Evolutionary conservation across 169 alveolate genomes (phyloP).

Genomic region (Cryptosporidium sp.): DNA sequence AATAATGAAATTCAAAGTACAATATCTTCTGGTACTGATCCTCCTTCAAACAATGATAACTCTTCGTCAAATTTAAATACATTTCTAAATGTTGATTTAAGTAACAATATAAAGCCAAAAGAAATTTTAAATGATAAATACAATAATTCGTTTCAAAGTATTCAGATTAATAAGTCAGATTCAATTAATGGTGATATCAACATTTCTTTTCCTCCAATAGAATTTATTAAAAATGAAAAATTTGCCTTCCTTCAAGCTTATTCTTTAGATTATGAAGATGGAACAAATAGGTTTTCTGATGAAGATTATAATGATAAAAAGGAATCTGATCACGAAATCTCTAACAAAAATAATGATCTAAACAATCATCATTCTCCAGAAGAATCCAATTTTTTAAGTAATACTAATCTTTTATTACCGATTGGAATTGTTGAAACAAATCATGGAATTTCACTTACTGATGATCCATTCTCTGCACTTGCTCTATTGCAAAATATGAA

Average conservation of each 20-base stretch:
- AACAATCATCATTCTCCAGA: background rate
- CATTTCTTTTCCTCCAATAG: conserved; percentile 54
- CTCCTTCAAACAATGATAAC: background rate
- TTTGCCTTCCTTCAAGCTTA: conserved; percentile 44
- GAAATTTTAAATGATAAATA: background rate
- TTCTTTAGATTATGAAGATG: background rate
- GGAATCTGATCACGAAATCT: background rate
- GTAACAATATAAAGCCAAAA: background rate
- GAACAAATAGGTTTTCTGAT: background rate
- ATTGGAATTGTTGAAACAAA: conserved; percentile 18
- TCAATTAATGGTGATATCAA: background rate
- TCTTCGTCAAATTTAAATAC: background rate
- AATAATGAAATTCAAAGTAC: background rate
- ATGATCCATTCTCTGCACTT: conserved; percentile 79
- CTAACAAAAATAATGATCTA: background rate
- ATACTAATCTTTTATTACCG: conserved; percentile 19
- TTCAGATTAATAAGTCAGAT: conserved; percentile 8
- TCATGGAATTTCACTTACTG: conserved; percentile 44
- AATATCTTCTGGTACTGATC: background rate
- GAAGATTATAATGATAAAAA: background rate
- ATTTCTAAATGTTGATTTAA: background rate
- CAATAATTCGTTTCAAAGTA: background rate
- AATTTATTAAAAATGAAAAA: conserved; percentile 38
- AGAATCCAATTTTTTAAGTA: background rate
- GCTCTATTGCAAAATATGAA: conserved; percentile 85